Base-by-base conservation (phyloP, 345 rosid species). In the Nephelium lappaceum region DNA sequence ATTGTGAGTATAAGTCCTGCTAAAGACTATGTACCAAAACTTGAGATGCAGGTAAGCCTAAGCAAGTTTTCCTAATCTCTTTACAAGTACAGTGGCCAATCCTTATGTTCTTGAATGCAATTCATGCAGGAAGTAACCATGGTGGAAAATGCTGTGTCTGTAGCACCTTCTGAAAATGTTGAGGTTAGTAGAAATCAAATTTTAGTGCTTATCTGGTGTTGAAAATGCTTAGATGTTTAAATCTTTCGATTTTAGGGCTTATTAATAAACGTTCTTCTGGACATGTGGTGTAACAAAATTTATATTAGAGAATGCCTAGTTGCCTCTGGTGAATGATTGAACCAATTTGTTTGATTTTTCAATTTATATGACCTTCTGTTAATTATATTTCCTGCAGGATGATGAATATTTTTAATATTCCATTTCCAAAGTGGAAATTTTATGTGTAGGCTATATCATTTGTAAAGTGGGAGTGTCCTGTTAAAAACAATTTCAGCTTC, bases 1-100 rank as follows among this genome's bases (percentile, higher is more conserved):
- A 87, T 93, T 14, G 98, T 96, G 77, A 89, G 75, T 18, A 91
- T 96, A 82, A 86, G 79, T 72, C 83, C 79, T 19, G 97, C 88
- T 1, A 91, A 94, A 80, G 80, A 91, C 84, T 94, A 94, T 83
- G 86, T 82, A 57, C 92, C 89, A 25, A 82, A 85, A 47, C 77
- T 19, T 65, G 87, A 86, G 74, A 76, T 82, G 70, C 86, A 85
- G 85, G 97, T 89, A 87, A 51, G 78, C 81, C 72, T 47, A 69
- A 10, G 66, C 57, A 64, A 25, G 5, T 55, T 74, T 75, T 49
- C 76, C 39, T 47, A 38, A 23, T 72, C 42, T 81, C 61, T 3
- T 69, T 78, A 75, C 60, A 67, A 66, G 18, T 84, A 49, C 41
- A 31, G 23, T 65, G 49, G 11, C 12, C 64, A 63, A n/a, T 80